Percentiles rank a stretch among this genome's conserved stretches.
Evolutionary conservation across 208 protist genomes (phyloP).

Genomic region (Naegleria fowleri): DNA sequence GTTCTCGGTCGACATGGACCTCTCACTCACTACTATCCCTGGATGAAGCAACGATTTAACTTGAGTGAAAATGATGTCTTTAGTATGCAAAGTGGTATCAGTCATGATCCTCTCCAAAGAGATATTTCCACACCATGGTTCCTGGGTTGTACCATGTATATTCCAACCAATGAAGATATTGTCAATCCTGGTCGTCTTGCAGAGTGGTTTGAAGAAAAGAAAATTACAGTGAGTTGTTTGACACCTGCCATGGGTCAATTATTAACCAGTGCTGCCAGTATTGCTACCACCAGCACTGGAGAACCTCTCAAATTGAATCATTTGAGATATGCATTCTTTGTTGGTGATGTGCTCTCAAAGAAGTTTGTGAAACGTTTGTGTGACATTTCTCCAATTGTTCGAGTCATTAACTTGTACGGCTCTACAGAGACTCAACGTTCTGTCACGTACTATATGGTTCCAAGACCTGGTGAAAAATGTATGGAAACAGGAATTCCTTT

Average conservation of each 20-base stretch:
- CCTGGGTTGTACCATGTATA: conserved; percentile 52
- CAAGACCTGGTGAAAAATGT: conserved; percentile 9
- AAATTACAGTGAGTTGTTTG: conserved; percentile 50
- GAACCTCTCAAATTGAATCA: conserved; percentile 36
- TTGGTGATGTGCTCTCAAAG: conserved; percentile 57
- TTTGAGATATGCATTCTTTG: conserved; percentile 50
- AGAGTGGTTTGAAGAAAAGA: conserved; percentile 42
- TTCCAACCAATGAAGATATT: conserved; percentile 54
- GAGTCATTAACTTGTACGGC: conserved; percentile 61
- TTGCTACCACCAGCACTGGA: not conserved
- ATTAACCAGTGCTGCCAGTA: conserved; percentile 33
- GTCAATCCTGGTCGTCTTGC: conserved; percentile 49
- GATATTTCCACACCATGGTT: conserved; percentile 66
- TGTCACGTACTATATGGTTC: conserved; percentile 46
- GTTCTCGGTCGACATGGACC: conserved; percentile 33
- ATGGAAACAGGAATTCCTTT: conserved; percentile 34
- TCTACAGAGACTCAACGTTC: conserved; percentile 57
- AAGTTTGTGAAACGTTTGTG: conserved; percentile 48
- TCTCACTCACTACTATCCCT: conserved; percentile 61
- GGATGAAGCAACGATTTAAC: conserved; percentile 47
- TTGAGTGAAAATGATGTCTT: conserved; percentile 43
- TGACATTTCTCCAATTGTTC: conserved; percentile 42
- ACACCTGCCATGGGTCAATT: conserved; percentile 59
- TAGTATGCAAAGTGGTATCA: conserved; percentile 56
- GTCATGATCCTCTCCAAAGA: conserved; percentile 58